phyloP scores from a whole-genome alignment of 306 rosid species.

The Canavalia ensiformis region DNA sequence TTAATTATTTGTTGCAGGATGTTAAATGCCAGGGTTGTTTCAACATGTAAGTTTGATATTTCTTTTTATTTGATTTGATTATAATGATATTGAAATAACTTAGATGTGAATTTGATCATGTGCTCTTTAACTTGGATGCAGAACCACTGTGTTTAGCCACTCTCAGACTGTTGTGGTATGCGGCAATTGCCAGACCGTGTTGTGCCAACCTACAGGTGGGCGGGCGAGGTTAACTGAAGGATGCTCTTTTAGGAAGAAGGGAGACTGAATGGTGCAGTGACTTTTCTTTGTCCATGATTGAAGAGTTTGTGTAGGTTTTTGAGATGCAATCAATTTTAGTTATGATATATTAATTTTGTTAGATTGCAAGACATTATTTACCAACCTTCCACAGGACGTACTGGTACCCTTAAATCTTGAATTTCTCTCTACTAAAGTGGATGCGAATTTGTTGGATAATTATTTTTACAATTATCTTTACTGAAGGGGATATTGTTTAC shows the following conservation, averaged over 20 bases:
- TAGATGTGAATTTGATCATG: not conserved
- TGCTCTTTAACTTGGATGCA: slow-evolving; percentile 34
- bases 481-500: not conserved
- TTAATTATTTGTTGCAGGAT: slow-evolving; percentile 52
- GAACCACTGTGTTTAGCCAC: slow-evolving; percentile 67
- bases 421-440: not conserved
- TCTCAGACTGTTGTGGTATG: slow-evolving; percentile 66
- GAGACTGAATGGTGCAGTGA: slow-evolving; percentile 43
- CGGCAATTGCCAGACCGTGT: slow-evolving; percentile 61
- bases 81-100: not conserved
- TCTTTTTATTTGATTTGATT: not conserved
- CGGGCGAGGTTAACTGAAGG: slow-evolving; percentile 60
- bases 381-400: not conserved
- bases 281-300: not conserved
- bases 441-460: slow-evolving; percentile 39
- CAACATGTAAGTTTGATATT: slow-evolving; percentile 56
- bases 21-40: slow-evolving; percentile 68
- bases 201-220: slow-evolving; percentile 69
- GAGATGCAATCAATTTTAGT: slow-evolving; percentile 27
- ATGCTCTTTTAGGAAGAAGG: slow-evolving; percentile 65
- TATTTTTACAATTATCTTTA: not conserved
- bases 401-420: not conserved
- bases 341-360: slow-evolving; percentile 42
- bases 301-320: slow-evolving; percentile 24
- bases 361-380: slow-evolving; percentile 6